A percentile compares a stretch with the other conserved stretches of the same genome.
Conservation (phyloP, 768 basidiomycete species). For the Tylopilus subfusipes region DNA sequence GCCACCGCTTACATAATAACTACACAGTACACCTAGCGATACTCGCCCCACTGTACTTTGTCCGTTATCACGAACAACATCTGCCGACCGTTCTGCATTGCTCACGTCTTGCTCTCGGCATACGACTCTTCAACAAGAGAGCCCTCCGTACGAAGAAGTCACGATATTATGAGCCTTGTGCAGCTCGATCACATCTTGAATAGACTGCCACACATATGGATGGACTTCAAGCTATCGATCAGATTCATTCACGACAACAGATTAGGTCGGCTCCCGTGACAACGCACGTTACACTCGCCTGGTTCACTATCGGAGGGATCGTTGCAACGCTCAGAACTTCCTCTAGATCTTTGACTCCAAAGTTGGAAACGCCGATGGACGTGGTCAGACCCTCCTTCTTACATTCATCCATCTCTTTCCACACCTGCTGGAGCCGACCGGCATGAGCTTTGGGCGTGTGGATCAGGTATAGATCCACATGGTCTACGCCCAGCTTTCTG, state of each 20-base stretch:
- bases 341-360: neutral
- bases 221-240: neutral
- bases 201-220: slow-evolving; percentile 3
- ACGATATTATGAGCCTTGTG: neutral
- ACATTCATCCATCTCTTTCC: slow-evolving; percentile 3
- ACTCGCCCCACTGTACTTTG: too few species aligned
- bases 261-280: neutral
- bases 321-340: neutral
- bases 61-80: too few species aligned
- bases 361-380: slow-evolving; percentile 5
- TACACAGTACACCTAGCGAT: too few species aligned
- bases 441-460: neutral
- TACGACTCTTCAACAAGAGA: too few species aligned
- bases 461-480: neutral
- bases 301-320: neutral
- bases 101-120: too few species aligned
- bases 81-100: too few species aligned
- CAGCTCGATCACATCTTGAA: slow-evolving; percentile 1
- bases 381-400: neutral
- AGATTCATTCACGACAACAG: neutral
- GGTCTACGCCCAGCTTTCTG: neutral
- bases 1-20: too few species aligned
- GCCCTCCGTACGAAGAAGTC: slow-evolving; percentile 2
- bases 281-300: neutral
- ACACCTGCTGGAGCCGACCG: neutral